Conservation (phyloP, 1,284 basidiomycete species). For the Moniliophthora roreri region DNA sequence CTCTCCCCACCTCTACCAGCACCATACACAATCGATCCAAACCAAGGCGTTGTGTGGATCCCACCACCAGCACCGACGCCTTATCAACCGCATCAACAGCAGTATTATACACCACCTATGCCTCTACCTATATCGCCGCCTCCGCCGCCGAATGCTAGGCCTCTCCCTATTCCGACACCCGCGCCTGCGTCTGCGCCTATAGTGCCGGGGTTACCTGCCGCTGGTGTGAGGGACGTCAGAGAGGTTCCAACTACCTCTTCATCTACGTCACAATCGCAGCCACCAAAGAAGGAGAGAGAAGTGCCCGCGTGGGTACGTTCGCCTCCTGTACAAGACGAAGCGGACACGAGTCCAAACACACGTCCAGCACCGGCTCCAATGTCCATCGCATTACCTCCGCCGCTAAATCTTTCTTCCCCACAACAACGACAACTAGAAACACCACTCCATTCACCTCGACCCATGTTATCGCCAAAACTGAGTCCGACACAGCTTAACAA, state of each 20-base stretch:
- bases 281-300: not conserved
- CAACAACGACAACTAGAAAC: too few species aligned
- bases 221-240: not conserved
- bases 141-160: too few species aligned
- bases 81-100: slow-evolving; percentile 19
- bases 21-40: slow-evolving; percentile 39
- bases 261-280: not conserved
- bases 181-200: too few species aligned
- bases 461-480: slow-evolving; percentile 57
- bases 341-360: not conserved
- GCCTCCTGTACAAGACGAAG: too few species aligned
- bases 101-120: not conserved
- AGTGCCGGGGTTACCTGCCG: too few species aligned
- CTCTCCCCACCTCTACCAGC: slow-evolving; percentile 35
- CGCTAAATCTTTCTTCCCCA: too few species aligned
- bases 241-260: not conserved
- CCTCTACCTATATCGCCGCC: not conserved
- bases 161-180: too few species aligned
- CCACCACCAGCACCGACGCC: slow-evolving; percentile 36
- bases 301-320: not conserved
- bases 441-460: slow-evolving; percentile 57
- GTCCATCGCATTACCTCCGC: slow-evolving; percentile 3
- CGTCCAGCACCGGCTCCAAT: not conserved
- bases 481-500: slow-evolving; percentile 26
- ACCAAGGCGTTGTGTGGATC: slow-evolving; percentile 46